A percentile compares a stretch with the other conserved stretches of the same genome.
phyloP scores from a whole-genome alignment of 2,329 filamentous ascomycete genomes.

The Plenodomus lindquistii region DNA sequence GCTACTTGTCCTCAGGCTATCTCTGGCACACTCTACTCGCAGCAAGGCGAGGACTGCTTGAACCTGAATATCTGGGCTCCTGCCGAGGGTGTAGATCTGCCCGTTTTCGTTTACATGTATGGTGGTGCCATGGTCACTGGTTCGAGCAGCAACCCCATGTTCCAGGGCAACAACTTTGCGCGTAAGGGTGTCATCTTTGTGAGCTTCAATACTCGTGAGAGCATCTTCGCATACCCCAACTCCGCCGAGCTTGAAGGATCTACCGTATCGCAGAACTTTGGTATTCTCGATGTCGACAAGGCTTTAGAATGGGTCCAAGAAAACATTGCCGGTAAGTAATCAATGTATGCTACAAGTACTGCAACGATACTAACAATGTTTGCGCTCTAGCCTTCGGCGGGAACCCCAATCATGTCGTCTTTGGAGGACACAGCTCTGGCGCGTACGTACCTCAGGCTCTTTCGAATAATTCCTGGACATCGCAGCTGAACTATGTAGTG shows the following conservation, averaged over 20 bases:
- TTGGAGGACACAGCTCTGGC: slow-evolving; percentile 45
- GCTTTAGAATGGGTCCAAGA: slow-evolving; percentile 43
- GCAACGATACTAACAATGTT: too few relatives aligned
- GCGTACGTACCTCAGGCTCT: too few relatives aligned
- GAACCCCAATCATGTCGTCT: slow-evolving; percentile 48
- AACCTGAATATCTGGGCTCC: slow-evolving; percentile 41
- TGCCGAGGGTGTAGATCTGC: slow-evolving; percentile 11
- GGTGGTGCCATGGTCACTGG: slow-evolving; percentile 50
- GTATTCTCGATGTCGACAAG: slow-evolving; percentile 45
- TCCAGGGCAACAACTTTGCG: slow-evolving; percentile 47
- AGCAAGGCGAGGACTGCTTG: slow-evolving; percentile 44
- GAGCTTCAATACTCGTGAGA: slow-evolving; percentile 33
- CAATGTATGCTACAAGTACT: background rate
- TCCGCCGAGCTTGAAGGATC: slow-evolving; percentile 41
- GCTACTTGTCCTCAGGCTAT: slow-evolving; percentile 31
- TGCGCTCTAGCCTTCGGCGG: slow-evolving; percentile 44
- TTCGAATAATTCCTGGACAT: too few relatives aligned
- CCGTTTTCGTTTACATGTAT: slow-evolving; percentile 51
- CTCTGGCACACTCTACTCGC: slow-evolving; percentile 21
- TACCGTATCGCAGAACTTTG: slow-evolving; percentile 32
- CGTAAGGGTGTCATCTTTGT: slow-evolving; percentile 29
- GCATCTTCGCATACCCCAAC: slow-evolving; percentile 49
- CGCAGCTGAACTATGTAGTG: too few relatives aligned
- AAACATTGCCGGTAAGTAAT: slow-evolving; percentile 34
- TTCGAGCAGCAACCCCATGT: slow-evolving; percentile 46